These are phyloP conservation scores for Scheffersomyces coipomensis DNA, from an alignment of 805 yeast species.

Conservation along the genomic window DNA sequence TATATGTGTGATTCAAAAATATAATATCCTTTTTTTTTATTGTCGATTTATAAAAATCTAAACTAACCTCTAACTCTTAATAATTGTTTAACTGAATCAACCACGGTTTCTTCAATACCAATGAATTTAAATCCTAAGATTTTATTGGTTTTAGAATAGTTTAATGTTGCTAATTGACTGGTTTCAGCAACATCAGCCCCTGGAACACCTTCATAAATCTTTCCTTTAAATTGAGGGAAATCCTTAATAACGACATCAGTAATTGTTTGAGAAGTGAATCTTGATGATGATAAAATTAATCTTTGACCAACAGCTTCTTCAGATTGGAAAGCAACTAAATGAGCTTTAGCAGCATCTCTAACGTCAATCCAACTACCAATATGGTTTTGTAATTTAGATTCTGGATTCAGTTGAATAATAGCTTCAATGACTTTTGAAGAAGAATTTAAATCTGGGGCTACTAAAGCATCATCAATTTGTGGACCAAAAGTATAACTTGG, in stretches of 20 bases:
- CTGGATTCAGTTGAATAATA: slow-evolving; percentile 20
- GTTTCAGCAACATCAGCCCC: slow-evolving; percentile 17
- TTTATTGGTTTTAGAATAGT: slow-evolving; percentile 2
- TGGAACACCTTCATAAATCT: slow-evolving; percentile 9
- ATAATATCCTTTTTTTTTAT: neutral
- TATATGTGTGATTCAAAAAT: too few species aligned
- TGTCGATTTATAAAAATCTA: too few species aligned
- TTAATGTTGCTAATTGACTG: slow-evolving; percentile 9
- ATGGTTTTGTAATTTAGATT: slow-evolving; percentile 8
- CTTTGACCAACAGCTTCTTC: slow-evolving; percentile 27
- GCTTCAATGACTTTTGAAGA: slow-evolving; percentile 23
- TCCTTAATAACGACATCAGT: slow-evolving; percentile 20
- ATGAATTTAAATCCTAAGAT: slow-evolving; percentile 34
- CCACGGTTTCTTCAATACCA: slow-evolving; percentile 33
- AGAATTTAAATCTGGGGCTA: slow-evolving; percentile 32
- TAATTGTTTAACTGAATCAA: slow-evolving; percentile 37
- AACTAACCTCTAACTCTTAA: neutral
- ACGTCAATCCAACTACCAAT: slow-evolving; percentile 22
- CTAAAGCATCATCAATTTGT: slow-evolving; percentile 34
- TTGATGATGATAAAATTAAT: slow-evolving; percentile 15
- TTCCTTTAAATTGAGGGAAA: slow-evolving; percentile 15
- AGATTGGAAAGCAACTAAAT: slow-evolving; percentile 16
- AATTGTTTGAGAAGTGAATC: slow-evolving; percentile 20
- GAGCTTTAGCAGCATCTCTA: slow-evolving; percentile 24
- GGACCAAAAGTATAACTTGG: slow-evolving; percentile 43